Evolutionary conservation across 192 early-diverging fungal genomes (phyloP), one percentile per base, ranked within the genome.

Genomic region (Rhizoclosmatium globosum): DNA sequence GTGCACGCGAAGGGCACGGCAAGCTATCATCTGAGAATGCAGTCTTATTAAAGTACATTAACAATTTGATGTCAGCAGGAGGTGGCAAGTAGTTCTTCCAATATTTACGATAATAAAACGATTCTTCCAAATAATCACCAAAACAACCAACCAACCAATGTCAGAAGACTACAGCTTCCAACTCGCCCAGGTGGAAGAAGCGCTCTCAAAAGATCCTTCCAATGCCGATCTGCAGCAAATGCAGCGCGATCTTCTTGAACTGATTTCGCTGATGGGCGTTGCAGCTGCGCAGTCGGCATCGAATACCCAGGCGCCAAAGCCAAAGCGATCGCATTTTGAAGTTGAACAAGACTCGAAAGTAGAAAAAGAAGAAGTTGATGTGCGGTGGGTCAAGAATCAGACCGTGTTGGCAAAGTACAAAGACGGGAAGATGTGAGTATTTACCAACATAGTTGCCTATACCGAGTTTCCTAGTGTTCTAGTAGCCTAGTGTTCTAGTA

Each of bases 201-300:
- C 92, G 4, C 84, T 95, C 42, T 64, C 68, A 65, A 87, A 83
- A 66, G 92, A 94, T 82, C 92, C 93, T 9, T 82, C 82, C 42
- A 93, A 94, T 85, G 74, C 78, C 61, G 93, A 94, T 73, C 86
- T 95, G 53, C 70, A 83, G 64, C 92, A 90, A 73, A 87, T 94
- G 58, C 85, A 87, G 65, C 78, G 70, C 64, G 92, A 94, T 82
- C 81, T 95, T 62, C 85, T 76, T 31, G 92, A 94, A 74, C 86
- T 95, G 42, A 93, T 95, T 68, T 76, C 85, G 38, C 84, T 94
- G 64, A 85, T 74, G 62, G 69, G 56, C 6, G 23, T 75, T 38
- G 74, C 78, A 9, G 19, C 73, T 42, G 13, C 70, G 13, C 9
- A 4, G 48, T 11, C 46, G n/a, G 47, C 4, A 9, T 17, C 23